These are phyloP conservation scores for Coniochaeta sp. DNA, from an alignment of 2,329 filamentous ascomycete genomes.

Conservation along the genomic window DNA sequence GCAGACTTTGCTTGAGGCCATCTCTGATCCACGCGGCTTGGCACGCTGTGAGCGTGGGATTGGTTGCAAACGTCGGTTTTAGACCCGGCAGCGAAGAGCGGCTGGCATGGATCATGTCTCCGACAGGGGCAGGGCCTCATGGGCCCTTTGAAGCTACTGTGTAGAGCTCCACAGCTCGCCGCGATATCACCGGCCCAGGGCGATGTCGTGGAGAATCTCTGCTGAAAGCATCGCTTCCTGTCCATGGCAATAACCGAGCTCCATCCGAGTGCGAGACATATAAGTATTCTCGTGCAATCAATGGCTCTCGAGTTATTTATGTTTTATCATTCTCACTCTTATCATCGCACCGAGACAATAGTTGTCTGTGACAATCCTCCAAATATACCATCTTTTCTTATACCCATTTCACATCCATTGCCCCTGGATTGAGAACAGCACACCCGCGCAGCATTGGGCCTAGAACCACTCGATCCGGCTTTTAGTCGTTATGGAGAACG, in stretches of 20 bases:
- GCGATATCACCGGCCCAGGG: background rate
- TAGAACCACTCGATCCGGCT: background rate
- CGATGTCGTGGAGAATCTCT: background rate
- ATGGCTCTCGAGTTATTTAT: background rate
- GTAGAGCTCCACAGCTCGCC: background rate
- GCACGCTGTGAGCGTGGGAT: background rate
- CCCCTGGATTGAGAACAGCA: background rate
- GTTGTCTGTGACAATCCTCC: background rate
- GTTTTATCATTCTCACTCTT: background rate
- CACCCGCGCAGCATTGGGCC: background rate
- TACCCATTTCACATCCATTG: background rate
- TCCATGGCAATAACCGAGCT: conserved; percentile 1
- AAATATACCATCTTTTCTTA: background rate
- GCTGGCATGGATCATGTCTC: background rate
- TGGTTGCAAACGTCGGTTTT: background rate
- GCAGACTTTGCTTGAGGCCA: background rate
- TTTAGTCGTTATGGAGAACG: background rate
- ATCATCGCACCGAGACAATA: no score
- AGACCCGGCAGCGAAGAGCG: background rate
- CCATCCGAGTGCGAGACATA: background rate
- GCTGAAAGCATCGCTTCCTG: background rate
- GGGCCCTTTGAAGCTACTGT: background rate
- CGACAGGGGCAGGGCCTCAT: background rate
- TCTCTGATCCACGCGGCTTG: background rate
- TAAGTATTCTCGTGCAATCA: background rate